Base-by-base conservation (phyloP, 2,329 filamentous ascomycete genomes). In the Colletotrichum tropicicola region DNA sequence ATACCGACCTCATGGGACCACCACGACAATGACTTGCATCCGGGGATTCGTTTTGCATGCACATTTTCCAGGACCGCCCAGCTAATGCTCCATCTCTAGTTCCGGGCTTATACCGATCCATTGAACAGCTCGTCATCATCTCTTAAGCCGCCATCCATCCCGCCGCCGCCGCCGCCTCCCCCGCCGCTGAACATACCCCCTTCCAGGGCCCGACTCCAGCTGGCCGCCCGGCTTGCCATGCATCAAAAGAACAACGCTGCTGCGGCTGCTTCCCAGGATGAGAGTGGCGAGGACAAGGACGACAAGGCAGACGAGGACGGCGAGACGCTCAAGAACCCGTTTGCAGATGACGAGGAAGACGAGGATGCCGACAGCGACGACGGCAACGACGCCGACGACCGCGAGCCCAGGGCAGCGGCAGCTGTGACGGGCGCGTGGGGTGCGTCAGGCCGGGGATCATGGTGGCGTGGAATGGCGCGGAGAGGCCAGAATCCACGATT, bases 131-230 rank as follows among this genome's bases (percentile, higher is more conserved):
- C 70, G 71, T 78, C 74, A 57, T 75, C 78, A 41, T 83, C 84
- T 23, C 77, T 87, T 70, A 83, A 84, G 61, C 87, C 85, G 48
- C 88, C 86, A 2, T 87, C 86, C 12, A 84, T 88, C 49, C 85
- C 78, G 3, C 86, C 87, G 6, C 87, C 87, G 3, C 85, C 85
- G 2, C 85, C 88, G 1, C 91, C 91, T n/a, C 92, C 89, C 21
- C 90, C 92, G 30, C 93, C 94, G 12, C 83, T 97, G 72, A 96
- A 95, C 75, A 89, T 95, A 35, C 90, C 92, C 1, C 94, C 95
- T 2, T 97, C 93, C 7, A 89, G 95, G 55, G 95, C 95, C 7
- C 89, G 95, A 53, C 85, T 93, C 59, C 93, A 97, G 77, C 87
- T 98, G n/a, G 94, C 94, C n/a, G 92, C 92, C 12, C 89, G 94